Conservation (phyloP, 139 green algal genomes). For the Asterochloris sp. region DNA sequence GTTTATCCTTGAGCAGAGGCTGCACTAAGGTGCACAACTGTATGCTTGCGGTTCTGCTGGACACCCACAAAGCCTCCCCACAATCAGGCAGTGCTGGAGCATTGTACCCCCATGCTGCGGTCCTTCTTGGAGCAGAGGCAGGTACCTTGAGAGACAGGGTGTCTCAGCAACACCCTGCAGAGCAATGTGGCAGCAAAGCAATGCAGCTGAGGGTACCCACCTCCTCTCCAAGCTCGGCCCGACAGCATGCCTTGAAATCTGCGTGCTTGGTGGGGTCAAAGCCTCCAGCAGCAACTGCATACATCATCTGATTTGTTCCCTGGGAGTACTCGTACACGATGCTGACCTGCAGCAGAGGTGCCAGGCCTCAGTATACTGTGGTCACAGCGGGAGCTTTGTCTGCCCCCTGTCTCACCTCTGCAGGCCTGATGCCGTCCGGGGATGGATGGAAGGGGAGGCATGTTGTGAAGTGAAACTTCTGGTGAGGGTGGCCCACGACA, state of each 20-base stretch:
- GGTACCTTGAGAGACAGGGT: not conserved
- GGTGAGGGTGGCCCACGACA: conserved; percentile 70
- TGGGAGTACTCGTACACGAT: conserved; percentile 71
- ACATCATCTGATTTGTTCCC: conserved; percentile 62
- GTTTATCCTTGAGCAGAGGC: not conserved
- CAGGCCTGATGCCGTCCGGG: conserved; percentile 15
- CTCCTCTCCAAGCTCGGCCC: conserved; percentile 74
- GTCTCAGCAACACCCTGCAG: not conserved
- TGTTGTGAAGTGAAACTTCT: conserved; percentile 62
- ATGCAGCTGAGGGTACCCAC: conserved; percentile 8
- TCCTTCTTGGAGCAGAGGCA: not conserved
- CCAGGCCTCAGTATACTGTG: not conserved
- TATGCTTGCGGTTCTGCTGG: not conserved
- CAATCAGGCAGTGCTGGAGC: not conserved
- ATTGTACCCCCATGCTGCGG: not conserved
- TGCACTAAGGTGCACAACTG: too few species aligned
- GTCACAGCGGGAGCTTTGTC: not conserved
- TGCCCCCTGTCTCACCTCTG: conserved; percentile 13
- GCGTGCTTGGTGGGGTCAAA: conserved; percentile 62
- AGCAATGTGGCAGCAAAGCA: not conserved
- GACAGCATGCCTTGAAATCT: conserved; percentile 45
- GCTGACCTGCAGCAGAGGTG: conserved; percentile 47
- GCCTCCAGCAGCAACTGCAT: conserved; percentile 66
- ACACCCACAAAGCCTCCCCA: not conserved
- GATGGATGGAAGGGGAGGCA: conserved; percentile 68